Evolutionary conservation across 2,329 filamentous ascomycete species (phyloP).

Genomic region (Raffaelea albimanens): DNA sequence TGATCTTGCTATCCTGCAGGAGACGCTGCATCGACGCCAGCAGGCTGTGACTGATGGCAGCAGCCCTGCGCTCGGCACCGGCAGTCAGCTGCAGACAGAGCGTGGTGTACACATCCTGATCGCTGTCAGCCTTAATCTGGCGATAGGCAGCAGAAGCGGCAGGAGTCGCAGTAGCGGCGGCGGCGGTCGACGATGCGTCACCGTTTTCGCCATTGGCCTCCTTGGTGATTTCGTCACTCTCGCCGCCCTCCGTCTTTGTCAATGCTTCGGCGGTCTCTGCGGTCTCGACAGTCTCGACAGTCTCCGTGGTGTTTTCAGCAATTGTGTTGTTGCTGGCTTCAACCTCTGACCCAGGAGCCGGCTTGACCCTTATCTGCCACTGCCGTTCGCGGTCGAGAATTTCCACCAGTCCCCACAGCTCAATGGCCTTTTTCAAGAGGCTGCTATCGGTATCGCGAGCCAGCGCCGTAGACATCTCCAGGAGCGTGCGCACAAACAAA

Average conservation of each 20-base stretch:
- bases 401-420: slow-evolving; percentile 57
- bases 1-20: slow-evolving; percentile 51
- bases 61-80: slow-evolving; percentile 54
- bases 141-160: slow-evolving; percentile 29
- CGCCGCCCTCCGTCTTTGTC: slow-evolving; percentile 1
- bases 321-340: neutral
- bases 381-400: slow-evolving; percentile 55
- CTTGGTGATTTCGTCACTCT: too few species aligned
- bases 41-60: slow-evolving; percentile 46
- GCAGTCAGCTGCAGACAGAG: slow-evolving; percentile 57
- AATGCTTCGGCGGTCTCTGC: too few species aligned
- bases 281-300: too few species aligned
- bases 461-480: slow-evolving; percentile 38
- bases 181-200: too few species aligned
- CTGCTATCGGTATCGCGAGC: slow-evolving; percentile 41
- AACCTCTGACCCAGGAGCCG: too few species aligned
- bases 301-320: too few species aligned
- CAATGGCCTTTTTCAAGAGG: slow-evolving; percentile 47
- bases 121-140: slow-evolving; percentile 42
- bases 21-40: slow-evolving; percentile 52
- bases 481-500: slow-evolving; percentile 47
- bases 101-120: slow-evolving; percentile 49
- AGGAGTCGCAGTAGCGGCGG: too few species aligned
- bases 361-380: slow-evolving; percentile 47
- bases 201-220: too few species aligned